phyloP scores from a whole-genome alignment of 768 basidiomycete species.

The Fistulinella prunicolor region DNA sequence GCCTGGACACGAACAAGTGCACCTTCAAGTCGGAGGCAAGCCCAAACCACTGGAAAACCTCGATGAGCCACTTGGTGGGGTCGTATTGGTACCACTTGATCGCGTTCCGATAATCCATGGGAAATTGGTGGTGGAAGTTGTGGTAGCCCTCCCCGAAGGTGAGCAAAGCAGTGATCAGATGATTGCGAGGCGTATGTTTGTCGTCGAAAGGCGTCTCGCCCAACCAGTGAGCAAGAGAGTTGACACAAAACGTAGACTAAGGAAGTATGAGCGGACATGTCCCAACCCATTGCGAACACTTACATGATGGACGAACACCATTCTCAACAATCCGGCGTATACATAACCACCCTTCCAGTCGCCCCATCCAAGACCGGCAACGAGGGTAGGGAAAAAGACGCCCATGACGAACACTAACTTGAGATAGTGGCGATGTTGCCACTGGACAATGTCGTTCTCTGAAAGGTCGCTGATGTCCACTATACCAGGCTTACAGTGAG shows the following conservation, averaged over 20 bases:
- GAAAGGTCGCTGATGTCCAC: constrained; percentile 87
- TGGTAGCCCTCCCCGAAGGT: constrained; percentile 97
- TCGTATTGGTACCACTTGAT: constrained; percentile 91
- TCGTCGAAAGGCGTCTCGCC: constrained; percentile 92
- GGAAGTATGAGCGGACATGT: background rate
- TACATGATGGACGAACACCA: constrained; percentile 87
- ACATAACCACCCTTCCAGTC: constrained; percentile 85
- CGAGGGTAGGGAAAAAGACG: constrained; percentile 68
- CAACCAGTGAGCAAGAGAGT: constrained; percentile 95
- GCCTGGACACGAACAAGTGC: background rate
- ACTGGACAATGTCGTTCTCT: constrained; percentile 74
- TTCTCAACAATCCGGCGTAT: constrained; percentile 75
- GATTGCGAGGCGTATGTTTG: constrained; percentile 91
- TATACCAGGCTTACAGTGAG: constrained; percentile 82
- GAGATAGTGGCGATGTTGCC: constrained; percentile 86
- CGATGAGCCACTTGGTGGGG: constrained; percentile 90
- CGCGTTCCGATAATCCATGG: constrained; percentile 96
- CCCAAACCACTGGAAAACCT: constrained; percentile 46
- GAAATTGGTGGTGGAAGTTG: constrained; percentile 97
- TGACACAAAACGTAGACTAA: constrained; percentile 94
- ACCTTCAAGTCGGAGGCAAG: constrained; percentile 58
- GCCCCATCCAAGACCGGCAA: constrained; percentile 81
- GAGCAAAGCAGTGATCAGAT: constrained; percentile 82
- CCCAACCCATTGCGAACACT: constrained; percentile 25
- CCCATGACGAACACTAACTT: constrained; percentile 66